Percentiles rank a stretch among this genome's conserved stretches.
Conservation (phyloP, 1,139 yeast genomes). For the Debaryomyces fabryi region DNA sequence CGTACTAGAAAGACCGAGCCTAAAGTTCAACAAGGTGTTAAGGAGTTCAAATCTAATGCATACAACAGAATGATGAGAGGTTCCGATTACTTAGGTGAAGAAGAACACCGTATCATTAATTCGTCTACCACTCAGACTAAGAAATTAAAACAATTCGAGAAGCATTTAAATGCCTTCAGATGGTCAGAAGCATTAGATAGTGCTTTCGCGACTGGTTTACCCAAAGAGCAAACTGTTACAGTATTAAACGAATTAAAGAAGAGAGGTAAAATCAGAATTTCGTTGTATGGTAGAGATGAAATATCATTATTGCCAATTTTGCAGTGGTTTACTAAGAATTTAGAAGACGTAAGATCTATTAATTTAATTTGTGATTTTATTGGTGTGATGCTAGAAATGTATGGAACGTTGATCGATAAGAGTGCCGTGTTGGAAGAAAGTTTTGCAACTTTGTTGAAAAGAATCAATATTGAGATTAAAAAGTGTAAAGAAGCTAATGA, state of each 20-base stretch:
- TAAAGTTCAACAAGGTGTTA: constrained; percentile 54
- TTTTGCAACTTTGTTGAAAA: constrained; percentile 58
- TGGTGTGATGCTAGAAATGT: constrained; percentile 78
- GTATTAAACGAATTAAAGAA: constrained; percentile 82
- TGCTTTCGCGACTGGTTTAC: constrained; percentile 77
- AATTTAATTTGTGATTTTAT: constrained; percentile 80
- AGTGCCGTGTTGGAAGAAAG: constrained; percentile 82
- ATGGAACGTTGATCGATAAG: constrained; percentile 68
- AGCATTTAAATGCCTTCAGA: constrained; percentile 79
- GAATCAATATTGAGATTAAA: constrained; percentile 66
- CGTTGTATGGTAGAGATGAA: constrained; percentile 83
- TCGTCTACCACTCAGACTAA: constrained; percentile 55
- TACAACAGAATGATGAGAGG: constrained; percentile 88
- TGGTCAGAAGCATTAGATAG: constrained; percentile 93
- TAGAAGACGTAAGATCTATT: constrained; percentile 81
- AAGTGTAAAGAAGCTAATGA: constrained; percentile 87
- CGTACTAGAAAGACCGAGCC: constrained; percentile 81
- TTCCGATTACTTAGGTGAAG: constrained; percentile 86
- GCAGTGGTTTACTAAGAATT: constrained; percentile 75
- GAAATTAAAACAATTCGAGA: constrained; percentile 79
- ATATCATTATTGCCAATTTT: constrained; percentile 80
- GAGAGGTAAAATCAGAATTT: constrained; percentile 82
- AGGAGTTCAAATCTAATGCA: constrained; percentile 48
- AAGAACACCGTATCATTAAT: constrained; percentile 71
- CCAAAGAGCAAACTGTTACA: constrained; percentile 77